Percentiles rank a stretch among this genome's conserved stretches.
Conservation (phyloP, 2,329 filamentous ascomycete species). For the Cladosporium sp. region DNA sequence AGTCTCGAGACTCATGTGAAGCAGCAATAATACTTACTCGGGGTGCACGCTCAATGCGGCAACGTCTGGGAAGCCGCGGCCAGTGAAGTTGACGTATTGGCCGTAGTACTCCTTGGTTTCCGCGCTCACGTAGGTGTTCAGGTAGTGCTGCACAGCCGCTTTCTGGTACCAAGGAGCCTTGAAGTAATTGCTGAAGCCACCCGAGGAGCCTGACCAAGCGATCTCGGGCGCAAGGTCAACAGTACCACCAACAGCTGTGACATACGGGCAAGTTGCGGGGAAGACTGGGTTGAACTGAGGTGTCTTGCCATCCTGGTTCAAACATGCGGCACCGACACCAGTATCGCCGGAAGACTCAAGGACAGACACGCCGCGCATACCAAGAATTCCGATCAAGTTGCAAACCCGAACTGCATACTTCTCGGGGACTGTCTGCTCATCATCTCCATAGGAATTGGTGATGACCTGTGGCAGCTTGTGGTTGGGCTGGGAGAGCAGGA, state of each 20-base stretch:
- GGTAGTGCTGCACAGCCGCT: conserved; percentile 43
- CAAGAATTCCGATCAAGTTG: conserved; percentile 64
- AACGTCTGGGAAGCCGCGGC: conserved; percentile 50
- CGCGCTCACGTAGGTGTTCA: conserved; percentile 41
- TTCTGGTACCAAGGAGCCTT: conserved; percentile 47
- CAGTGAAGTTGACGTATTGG: conserved; percentile 29
- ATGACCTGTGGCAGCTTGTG: conserved; percentile 61
- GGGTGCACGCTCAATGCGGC: conserved; percentile 40
- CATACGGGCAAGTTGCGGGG: conserved; percentile 50
- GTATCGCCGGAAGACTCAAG: conserved; percentile 64
- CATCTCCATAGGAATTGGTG: conserved; percentile 66
- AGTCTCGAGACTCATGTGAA: background rate
- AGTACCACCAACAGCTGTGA: conserved; percentile 50
- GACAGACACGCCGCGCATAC: conserved; percentile 64
- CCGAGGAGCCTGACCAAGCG: conserved; percentile 49
- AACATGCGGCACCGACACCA: conserved; percentile 55
- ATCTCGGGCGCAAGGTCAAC: conserved; percentile 45
- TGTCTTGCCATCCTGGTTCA: conserved; percentile 49
- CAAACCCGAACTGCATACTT: conserved; percentile 64
- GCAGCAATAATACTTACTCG: background rate
- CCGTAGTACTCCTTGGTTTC: conserved; percentile 48
- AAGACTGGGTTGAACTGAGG: conserved; percentile 50
- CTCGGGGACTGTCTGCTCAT: conserved; percentile 63
- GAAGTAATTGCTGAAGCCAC: conserved; percentile 43
- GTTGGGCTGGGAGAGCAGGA: conserved; percentile 57